phyloP scores from a whole-genome alignment of 2,329 filamentous ascomycete species.

The Colletotrichum magnum region DNA sequence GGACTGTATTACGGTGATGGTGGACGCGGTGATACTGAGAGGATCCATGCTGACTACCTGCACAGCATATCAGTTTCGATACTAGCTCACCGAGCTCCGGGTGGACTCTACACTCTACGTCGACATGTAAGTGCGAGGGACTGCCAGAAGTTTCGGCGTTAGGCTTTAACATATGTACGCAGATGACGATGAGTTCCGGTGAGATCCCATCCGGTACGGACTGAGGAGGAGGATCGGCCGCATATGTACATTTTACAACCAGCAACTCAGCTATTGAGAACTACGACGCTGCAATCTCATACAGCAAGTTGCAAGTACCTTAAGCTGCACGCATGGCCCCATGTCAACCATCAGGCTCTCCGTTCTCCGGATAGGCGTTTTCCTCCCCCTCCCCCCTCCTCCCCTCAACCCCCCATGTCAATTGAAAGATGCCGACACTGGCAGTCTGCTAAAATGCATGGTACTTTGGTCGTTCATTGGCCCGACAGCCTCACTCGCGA shows the following conservation, averaged over 20 bases:
- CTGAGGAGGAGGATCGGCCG: too few relatives aligned
- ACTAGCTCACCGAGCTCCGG: too few relatives aligned
- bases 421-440: too few relatives aligned
- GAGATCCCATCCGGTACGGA: too few relatives aligned
- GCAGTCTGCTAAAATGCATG: not conserved
- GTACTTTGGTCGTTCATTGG: not conserved
- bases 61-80: too few relatives aligned
- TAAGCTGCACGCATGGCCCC: not conserved
- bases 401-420: not conserved
- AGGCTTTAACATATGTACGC: too few relatives aligned
- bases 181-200: too few relatives aligned
- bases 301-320: not conserved
- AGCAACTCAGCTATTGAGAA: not conserved
- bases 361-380: not conserved
- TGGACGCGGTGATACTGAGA: conserved; percentile 19
- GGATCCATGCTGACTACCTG: conserved; percentile 7
- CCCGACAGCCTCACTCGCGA: conserved; percentile 1
- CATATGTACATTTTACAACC: too few relatives aligned
- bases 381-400: not conserved
- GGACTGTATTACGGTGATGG: conserved; percentile 20
- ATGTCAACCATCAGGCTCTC: conserved; percentile 1
- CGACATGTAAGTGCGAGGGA: too few relatives aligned
- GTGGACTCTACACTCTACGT: too few relatives aligned
- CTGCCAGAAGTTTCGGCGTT: too few relatives aligned
- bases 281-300: not conserved